Evolutionary conservation across 495 filamentous ascomycete genomes (phyloP).

Genomic region (Clavariopsis aquatica): DNA sequence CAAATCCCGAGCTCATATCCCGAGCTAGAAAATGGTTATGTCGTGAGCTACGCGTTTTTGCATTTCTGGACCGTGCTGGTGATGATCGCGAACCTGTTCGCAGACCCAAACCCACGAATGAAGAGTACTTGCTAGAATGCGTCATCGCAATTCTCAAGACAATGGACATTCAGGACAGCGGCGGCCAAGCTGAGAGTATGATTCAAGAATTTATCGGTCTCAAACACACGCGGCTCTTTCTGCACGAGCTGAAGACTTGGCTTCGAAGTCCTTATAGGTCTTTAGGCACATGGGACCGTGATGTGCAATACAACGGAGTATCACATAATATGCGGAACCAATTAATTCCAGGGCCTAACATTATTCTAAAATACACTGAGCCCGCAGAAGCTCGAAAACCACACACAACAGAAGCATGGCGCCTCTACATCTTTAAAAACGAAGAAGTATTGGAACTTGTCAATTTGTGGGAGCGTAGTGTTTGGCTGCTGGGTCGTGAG

Average conservation of each 20-base stretch:
- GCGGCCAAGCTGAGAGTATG: neutral
- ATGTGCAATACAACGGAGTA: neutral
- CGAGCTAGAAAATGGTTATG: neutral
- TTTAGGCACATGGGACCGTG: neutral
- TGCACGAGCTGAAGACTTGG: constrained; percentile 4
- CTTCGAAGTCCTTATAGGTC: neutral
- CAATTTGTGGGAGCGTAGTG: constrained; percentile 4
- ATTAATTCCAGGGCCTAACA: neutral
- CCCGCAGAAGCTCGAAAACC: constrained; percentile 2
- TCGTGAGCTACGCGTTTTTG: constrained; percentile 5
- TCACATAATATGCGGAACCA: neutral
- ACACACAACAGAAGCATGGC: neutral
- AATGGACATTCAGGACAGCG: constrained; percentile 1
- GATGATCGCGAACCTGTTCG: neutral
- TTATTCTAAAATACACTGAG: constrained; percentile 4
- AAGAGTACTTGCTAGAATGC: neutral
- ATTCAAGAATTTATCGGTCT: constrained; percentile 1
- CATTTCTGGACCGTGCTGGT: neutral
- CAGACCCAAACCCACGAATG: neutral
- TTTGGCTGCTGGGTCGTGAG: constrained; percentile 3
- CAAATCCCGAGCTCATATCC: constrained; percentile 3
- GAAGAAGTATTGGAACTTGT: neutral
- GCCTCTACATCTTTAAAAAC: neutral
- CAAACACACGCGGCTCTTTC: constrained; percentile 4
- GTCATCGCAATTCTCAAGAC: constrained; percentile 7